Conservation (phyloP, 805 yeast genomes). For the Candida andamanensis region DNA sequence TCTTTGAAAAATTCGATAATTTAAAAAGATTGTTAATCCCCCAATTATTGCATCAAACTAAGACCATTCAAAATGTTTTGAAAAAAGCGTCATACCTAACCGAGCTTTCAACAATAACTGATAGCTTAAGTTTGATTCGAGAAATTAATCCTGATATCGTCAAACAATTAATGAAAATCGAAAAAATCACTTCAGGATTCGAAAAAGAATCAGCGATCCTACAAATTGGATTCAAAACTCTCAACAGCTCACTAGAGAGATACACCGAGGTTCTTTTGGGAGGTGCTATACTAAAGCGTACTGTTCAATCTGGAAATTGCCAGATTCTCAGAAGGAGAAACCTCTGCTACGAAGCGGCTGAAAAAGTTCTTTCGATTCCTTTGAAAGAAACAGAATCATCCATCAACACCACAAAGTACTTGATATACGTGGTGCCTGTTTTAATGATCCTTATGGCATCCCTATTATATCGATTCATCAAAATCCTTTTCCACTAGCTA, state of each 20-base stretch:
- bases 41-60: slow-evolving; percentile 27
- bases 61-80: slow-evolving; percentile 20
- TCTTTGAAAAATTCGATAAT: slow-evolving; percentile 34
- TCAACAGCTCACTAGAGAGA: slow-evolving; percentile 30
- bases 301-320: slow-evolving; percentile 23
- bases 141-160: slow-evolving; percentile 19
- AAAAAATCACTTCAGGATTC: slow-evolving; percentile 34
- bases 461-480: slow-evolving; percentile 23
- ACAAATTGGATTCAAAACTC: slow-evolving; percentile 23
- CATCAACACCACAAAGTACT: slow-evolving; percentile 19
- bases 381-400: slow-evolving; percentile 26
- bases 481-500: slow-evolving; percentile 15
- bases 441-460: slow-evolving; percentile 20
- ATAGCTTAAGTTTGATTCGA: slow-evolving; percentile 17
- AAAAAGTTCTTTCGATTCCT: slow-evolving; percentile 39
- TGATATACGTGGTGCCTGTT: slow-evolving; percentile 19
- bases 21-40: slow-evolving; percentile 35
- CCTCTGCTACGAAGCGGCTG: slow-evolving; percentile 38
- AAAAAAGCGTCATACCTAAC: slow-evolving; percentile 22
- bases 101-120: slow-evolving; percentile 26
- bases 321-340: slow-evolving; percentile 32
- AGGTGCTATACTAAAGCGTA: slow-evolving; percentile 34
- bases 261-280: slow-evolving; percentile 36
- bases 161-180: slow-evolving; percentile 30
- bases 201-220: slow-evolving; percentile 29